phyloP scores from a whole-genome alignment of 371 early-diverging fungal genomes.

The Lichtheimia ornata region DNA sequence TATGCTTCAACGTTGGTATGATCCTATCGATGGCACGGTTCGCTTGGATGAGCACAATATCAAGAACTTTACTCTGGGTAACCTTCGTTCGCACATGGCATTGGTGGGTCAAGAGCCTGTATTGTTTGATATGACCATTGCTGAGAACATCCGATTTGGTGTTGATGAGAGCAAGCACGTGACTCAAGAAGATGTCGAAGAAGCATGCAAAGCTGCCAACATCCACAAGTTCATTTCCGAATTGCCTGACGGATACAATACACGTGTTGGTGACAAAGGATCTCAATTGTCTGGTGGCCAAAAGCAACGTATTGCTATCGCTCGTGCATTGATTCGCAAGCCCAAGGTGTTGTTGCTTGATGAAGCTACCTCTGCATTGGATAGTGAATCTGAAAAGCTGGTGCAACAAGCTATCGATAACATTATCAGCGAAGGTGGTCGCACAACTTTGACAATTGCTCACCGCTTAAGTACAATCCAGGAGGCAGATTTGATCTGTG shows the following conservation, averaged over 20 bases:
- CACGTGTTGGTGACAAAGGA: slow-evolving; percentile 75
- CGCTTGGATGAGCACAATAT: slow-evolving; percentile 70
- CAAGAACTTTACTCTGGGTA: slow-evolving; percentile 55
- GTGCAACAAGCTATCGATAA: slow-evolving; percentile 86
- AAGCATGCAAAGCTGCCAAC: slow-evolving; percentile 66
- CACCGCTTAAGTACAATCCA: too few relatives aligned
- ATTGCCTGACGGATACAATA: slow-evolving; percentile 77
- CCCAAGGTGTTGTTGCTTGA: slow-evolving; percentile 89
- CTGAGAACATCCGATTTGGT: slow-evolving; percentile 79
- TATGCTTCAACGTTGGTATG: slow-evolving; percentile 87
- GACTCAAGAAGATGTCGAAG: slow-evolving; percentile 60
- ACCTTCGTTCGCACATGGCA: slow-evolving; percentile 73
- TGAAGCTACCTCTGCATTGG: slow-evolving; percentile 95
- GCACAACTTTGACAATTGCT: slow-evolving; percentile 76
- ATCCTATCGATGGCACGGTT: slow-evolving; percentile 63
- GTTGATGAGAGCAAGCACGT: slow-evolving; percentile 40
- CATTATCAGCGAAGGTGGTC: slow-evolving; percentile 56
- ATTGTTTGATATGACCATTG: slow-evolving; percentile 76
- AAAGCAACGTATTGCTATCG: slow-evolving; percentile 35
- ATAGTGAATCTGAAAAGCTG: slow-evolving; percentile 83
- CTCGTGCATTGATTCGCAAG: slow-evolving; percentile 76
- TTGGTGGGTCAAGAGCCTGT: slow-evolving; percentile 89
- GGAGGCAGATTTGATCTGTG: slow-evolving; percentile 76
- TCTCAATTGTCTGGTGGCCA: slow-evolving; percentile 47
- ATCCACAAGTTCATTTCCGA: slow-evolving; percentile 74